Base-by-base conservation (phyloP, 1,139 yeast species). In the Hyphopichia burtonii region DNA sequence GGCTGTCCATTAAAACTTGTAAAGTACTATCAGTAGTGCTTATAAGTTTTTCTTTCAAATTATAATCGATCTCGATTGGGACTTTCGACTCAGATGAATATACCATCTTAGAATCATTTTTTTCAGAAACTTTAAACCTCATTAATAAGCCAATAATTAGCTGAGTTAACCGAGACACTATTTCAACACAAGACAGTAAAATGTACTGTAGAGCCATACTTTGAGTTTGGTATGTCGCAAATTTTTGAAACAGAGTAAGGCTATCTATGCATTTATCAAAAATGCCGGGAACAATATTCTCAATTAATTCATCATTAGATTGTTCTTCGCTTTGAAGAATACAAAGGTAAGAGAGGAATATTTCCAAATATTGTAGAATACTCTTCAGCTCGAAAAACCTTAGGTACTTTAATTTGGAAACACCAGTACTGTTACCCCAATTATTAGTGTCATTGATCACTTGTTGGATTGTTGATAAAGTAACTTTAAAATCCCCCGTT, bases 241-340 rank as follows among this genome's bases (percentile, higher is more conserved):
- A 37, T 15, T 23, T 44, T 41, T 44, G 46, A 28, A 47, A 42
- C 47, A 46, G 48, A 42, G 42, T 45, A 36, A 60, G 49, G 43
- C 57, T 52, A 12, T 50, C 52, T 23, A 48, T 40, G 31, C 58
- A 53, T 30, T 54, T 53, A 2, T 54, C 42, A 34, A 63, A 55
- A 14, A 63, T 47, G 16, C 46, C 52, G 1, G 71, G 66, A 4
- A 64, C 48, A 3, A 63, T 44, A 30, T 45, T 41, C 19, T 49
- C 53, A 17, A 55, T 46, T 23, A 58, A 42, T 4, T 44, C 55
- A 9, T 52, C 53, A 15, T 63, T 61, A 23, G 53, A 53, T 14
- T 46, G 44, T 17, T 66, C 71, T 49, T 71, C 77, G 11, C 60
- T 56, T 47, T 72, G 76, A 18, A 72, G 51, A 38, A 69, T 53